Base-by-base conservation (phyloP, 208 protist species). In the Crithidia bombi region DNA sequence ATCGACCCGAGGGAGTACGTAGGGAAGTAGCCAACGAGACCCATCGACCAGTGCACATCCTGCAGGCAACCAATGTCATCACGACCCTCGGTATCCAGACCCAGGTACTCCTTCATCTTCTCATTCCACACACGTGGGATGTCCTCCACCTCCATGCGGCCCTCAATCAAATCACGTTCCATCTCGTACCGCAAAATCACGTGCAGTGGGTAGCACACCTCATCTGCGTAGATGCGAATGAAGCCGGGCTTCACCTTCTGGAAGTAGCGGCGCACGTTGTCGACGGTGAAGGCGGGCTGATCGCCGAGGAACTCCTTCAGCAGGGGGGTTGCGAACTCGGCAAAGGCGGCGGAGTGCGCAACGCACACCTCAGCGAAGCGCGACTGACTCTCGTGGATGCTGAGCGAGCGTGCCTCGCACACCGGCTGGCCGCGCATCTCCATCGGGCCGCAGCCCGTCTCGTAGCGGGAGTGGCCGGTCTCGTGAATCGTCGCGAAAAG, bases 131-230 rank as follows among this genome's bases (percentile, higher is more conserved):
- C 85, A 12, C 62, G 65, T 25, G 92, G 91, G 14, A 97, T 64
- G 23, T 95, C 90, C 52, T 90, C 89, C 3, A 71, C 86, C 70
- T 89, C 76, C 56, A 95, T 73, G 11, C 69, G 76, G 33, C 89
- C 92, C 49, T 93, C 82, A 14, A 98, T 85, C 15, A 98, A 67
- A n/a, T 55, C 89, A 41, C 84, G 82, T 76, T 98, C 92, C 25
- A 98, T 93, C 51, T 96, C 91, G 78, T 90, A 97, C 28, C 95
- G 82, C 50, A 98, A 61, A 35, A 97, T 83, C 47, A 98, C 68
- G 73, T 98, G 95, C 66, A 97, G 64, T 1, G 90, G 85, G 83
- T 98, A 98, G 69, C 84, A 93, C 35, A 98, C 74, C 82, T 98
- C 95, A 52, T 98, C 95, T 0, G 92, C 85, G 43, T 81, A 30